Percentiles rank a stretch among this genome's conserved stretches.
Conservation (phyloP, 768 basidiomycete species). For the Suillus subalutaceus region DNA sequence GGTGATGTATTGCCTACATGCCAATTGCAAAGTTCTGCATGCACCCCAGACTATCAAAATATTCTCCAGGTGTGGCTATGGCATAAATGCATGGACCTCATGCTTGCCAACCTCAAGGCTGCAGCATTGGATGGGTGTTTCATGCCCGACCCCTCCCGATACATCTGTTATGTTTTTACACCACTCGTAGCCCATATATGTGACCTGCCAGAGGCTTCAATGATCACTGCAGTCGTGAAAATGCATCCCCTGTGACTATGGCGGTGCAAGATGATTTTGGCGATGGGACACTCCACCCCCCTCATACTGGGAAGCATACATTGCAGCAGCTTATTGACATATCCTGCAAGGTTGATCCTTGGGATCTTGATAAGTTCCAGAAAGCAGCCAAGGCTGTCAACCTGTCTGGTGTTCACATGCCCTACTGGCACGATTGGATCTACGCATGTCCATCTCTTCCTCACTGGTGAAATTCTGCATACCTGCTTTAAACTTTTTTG, state of each 20-base stretch:
- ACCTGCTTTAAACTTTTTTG: conserved; percentile 25
- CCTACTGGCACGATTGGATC: conserved; percentile 41
- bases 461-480: conserved; percentile 42
- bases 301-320: background rate
- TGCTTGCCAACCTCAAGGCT: conserved; percentile 31
- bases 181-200: background rate
- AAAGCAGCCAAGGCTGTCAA: conserved; percentile 14
- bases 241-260: conserved; percentile 15
- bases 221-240: conserved; percentile 9
- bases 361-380: conserved; percentile 21
- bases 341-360: conserved; percentile 18
- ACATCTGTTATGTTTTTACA: background rate
- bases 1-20: conserved; percentile 26
- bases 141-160: conserved; percentile 28
- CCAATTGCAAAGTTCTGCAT: conserved; percentile 31
- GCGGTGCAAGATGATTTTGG: conserved; percentile 13
- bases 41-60: conserved; percentile 21
- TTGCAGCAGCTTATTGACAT: conserved; percentile 1
- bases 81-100: conserved; percentile 35
- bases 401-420: conserved; percentile 19
- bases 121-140: conserved; percentile 28
- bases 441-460: conserved; percentile 37
- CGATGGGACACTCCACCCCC: conserved; percentile 3
- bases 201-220: conserved; percentile 1
- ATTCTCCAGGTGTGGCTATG: conserved; percentile 29